Evolutionary conservation across 176 grass and related monocot genomes (phyloP).

Genomic region (Eleusine coracana): DNA sequence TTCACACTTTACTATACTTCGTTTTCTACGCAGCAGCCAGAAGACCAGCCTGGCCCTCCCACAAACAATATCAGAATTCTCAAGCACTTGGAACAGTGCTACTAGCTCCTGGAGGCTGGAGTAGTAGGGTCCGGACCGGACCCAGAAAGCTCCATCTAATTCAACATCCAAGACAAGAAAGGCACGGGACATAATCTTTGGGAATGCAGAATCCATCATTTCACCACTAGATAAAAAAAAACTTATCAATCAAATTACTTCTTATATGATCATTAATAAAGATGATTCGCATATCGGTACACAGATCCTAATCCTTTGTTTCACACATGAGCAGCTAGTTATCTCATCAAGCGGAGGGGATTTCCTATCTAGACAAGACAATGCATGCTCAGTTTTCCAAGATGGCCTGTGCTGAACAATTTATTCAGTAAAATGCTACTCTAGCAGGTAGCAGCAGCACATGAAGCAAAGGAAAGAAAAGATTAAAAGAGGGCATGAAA

Average conservation of each 20-base stretch:
- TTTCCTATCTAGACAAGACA: not conserved
- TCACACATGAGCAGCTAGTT: too few relatives aligned
- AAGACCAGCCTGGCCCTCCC: too few relatives aligned
- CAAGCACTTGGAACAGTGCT: too few relatives aligned
- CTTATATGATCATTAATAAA: not conserved
- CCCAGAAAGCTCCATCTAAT: not conserved
- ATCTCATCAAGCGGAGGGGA: too few relatives aligned
- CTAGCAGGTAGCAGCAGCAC: not conserved
- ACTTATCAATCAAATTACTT: not conserved
- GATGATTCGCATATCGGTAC: not conserved
- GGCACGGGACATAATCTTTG: not conserved
- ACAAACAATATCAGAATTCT: too few relatives aligned
- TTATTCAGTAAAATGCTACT: not conserved
- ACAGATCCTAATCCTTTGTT: not conserved
- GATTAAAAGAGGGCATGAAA: too few relatives aligned
- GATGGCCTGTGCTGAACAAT: not conserved
- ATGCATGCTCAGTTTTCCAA: not conserved
- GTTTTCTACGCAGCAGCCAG: too few relatives aligned
- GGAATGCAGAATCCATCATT: not conserved
- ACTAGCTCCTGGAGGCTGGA: too few relatives aligned
- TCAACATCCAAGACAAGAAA: not conserved
- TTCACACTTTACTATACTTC: too few relatives aligned
- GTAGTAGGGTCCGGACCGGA: too few relatives aligned
- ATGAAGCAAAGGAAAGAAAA: not conserved
- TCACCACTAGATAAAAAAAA: not conserved